Evolutionary conservation across 2,329 filamentous ascomycete genomes (phyloP).

Genomic region (Phaeophleospora eucalypticola): DNA sequence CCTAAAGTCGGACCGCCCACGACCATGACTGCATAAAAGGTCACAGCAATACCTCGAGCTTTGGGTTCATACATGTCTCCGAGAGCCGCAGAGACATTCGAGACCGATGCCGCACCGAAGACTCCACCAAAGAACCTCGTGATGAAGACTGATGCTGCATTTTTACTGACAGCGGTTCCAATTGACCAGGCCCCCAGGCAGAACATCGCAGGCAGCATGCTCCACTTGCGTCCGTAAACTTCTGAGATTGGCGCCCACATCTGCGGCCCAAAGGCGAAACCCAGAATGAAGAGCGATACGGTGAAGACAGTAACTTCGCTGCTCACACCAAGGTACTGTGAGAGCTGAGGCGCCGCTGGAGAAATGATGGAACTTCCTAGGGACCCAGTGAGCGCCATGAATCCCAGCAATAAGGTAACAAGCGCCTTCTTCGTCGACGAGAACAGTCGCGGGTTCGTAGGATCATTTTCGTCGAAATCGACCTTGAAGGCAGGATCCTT

Average conservation of each 20-base stretch:
- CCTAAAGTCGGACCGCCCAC: slow-evolving; percentile 38
- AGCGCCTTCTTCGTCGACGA: slow-evolving; percentile 41
- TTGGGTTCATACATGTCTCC: slow-evolving; percentile 42
- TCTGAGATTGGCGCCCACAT: slow-evolving; percentile 18
- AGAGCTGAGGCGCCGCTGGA: slow-evolving; percentile 43
- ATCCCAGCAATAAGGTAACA: slow-evolving; percentile 47
- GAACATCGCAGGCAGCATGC: slow-evolving; percentile 43
- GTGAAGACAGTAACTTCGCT: slow-evolving; percentile 43
- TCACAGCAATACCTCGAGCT: slow-evolving; percentile 38
- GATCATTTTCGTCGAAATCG: slow-evolving; percentile 33
- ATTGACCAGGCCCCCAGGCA: slow-evolving; percentile 45
- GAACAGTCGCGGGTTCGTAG: slow-evolving; percentile 48
- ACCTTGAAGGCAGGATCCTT: slow-evolving; percentile 23
- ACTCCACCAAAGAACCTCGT: slow-evolving; percentile 45
- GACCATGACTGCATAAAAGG: slow-evolving; percentile 40
- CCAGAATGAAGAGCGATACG: slow-evolving; percentile 46
- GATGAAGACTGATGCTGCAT: slow-evolving; percentile 36
- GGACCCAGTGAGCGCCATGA: slow-evolving; percentile 40
- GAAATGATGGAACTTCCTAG: slow-evolving; percentile 49
- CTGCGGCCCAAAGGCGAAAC: slow-evolving; percentile 41
- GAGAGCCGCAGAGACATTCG: slow-evolving; percentile 42
- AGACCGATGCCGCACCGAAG: slow-evolving; percentile 42
- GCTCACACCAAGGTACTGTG: slow-evolving; percentile 41
- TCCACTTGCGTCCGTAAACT: slow-evolving; percentile 43
- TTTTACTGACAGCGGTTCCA: slow-evolving; percentile 40